Evolutionary conservation across 345 rosid genomes (phyloP).

Genomic region (Durio zibethinus): DNA sequence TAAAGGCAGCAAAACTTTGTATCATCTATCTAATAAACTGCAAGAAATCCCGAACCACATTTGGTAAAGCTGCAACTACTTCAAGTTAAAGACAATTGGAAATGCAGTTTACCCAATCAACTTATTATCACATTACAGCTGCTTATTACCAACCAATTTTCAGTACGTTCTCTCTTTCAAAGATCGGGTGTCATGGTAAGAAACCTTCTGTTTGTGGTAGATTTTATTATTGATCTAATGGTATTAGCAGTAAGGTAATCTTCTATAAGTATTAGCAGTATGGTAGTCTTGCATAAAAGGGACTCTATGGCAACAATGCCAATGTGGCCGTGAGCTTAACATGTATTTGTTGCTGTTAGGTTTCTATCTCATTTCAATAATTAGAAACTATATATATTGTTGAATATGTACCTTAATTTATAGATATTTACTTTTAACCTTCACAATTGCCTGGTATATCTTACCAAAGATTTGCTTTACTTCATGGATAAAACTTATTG

Average conservation of each 20-base stretch:
- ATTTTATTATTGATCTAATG: background rate
- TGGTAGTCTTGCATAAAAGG: no score
- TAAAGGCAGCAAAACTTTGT: background rate
- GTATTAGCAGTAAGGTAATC: background rate
- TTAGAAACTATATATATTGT: no score
- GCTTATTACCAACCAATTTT: background rate
- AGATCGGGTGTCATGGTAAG: background rate
- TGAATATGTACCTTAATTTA: background rate
- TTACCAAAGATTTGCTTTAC: background rate
- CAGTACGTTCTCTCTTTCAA: background rate
- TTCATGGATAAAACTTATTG: background rate
- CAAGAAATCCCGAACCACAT: slow-evolving; percentile 65
- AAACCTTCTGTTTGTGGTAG: background rate
- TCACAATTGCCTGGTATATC: background rate
- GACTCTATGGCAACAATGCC: background rate
- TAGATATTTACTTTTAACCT: no score
- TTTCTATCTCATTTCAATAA: background rate
- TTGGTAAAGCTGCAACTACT: slow-evolving; percentile 64
- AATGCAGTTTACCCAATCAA: background rate
- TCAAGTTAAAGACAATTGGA: slow-evolving; percentile 3
- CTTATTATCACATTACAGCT: background rate
- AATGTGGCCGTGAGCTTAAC: background rate
- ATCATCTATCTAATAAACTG: slow-evolving; percentile 62
- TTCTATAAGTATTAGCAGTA: no score
- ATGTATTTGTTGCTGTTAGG: background rate